phyloP scores from a whole-genome alignment of 192 early-diverging fungal genomes.

The Backusella liffmaniae region DNA sequence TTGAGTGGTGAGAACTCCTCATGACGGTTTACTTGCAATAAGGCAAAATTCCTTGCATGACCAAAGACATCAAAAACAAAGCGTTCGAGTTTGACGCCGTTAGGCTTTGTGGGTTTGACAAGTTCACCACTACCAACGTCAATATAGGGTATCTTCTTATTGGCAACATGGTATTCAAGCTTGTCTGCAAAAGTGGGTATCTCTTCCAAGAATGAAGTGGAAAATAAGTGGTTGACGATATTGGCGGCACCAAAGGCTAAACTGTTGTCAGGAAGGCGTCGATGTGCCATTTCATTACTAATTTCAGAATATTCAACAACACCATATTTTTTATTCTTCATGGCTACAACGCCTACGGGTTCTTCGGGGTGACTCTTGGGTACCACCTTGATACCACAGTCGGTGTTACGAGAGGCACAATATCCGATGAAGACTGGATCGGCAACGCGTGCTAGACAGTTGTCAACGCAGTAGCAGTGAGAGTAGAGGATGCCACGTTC shows the following conservation, averaged over 20 bases:
- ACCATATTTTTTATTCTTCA: slow-evolving; percentile 64
- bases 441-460: slow-evolving; percentile 86
- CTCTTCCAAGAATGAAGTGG: slow-evolving; percentile 75
- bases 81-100: slow-evolving; percentile 91
- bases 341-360: slow-evolving; percentile 87
- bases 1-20: slow-evolving; percentile 95
- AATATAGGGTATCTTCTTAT: slow-evolving; percentile 88
- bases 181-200: slow-evolving; percentile 65
- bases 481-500: slow-evolving; percentile 74
- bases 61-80: slow-evolving; percentile 97
- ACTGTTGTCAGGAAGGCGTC: slow-evolving; percentile 42
- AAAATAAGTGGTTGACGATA: slow-evolving; percentile 94
- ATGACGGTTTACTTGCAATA: slow-evolving; percentile 77
- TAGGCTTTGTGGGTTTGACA: slow-evolving; percentile 63
- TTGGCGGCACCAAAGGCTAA: slow-evolving; percentile 84
- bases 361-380: slow-evolving; percentile 81
- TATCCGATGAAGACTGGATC: slow-evolving; percentile 91
- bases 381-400: slow-evolving; percentile 88
- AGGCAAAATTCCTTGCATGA: slow-evolving; percentile 70
- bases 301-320: slow-evolving; percentile 98
- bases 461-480: slow-evolving; percentile 94
- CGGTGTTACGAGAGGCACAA: slow-evolving; percentile 68
- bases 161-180: slow-evolving; percentile 87
- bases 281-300: slow-evolving; percentile 60
- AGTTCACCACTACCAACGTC: slow-evolving; percentile 65